Percentiles rank a stretch among this genome's conserved stretches.
Conservation (phyloP, 805 yeast species). For the Hemisphaericaspora nanyangensis region DNA sequence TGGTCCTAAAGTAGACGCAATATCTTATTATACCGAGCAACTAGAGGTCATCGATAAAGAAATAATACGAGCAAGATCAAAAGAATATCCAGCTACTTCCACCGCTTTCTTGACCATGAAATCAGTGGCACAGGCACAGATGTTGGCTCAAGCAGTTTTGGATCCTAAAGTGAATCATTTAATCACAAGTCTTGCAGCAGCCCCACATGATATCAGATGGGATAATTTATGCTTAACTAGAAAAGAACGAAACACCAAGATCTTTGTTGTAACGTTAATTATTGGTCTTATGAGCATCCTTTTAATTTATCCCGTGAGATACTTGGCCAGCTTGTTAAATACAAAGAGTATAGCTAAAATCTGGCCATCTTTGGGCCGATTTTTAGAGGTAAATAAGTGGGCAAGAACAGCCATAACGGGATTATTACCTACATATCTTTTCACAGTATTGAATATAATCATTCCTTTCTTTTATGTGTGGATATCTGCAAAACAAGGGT, state of each 20-base stretch:
- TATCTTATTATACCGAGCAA: constrained; percentile 68
- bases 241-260: constrained; percentile 61
- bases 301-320: constrained; percentile 79
- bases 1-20: constrained; percentile 77
- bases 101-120: constrained; percentile 95
- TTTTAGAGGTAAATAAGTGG: constrained; percentile 62
- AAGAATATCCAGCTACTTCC: constrained; percentile 78
- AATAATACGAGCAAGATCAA: constrained; percentile 58
- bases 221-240: constrained; percentile 80
- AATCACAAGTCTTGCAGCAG: constrained; percentile 85
- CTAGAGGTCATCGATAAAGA: constrained; percentile 67
- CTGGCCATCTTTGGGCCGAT: constrained; percentile 77
- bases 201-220: constrained; percentile 96
- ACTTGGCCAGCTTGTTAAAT: constrained; percentile 78
- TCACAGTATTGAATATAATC: constrained; percentile 75
- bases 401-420: constrained; percentile 81
- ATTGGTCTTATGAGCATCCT: constrained; percentile 69
- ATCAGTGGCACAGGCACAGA: constrained; percentile 91
- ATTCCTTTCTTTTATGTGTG: constrained; percentile 86
- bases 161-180: constrained; percentile 85
- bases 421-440: constrained; percentile 84
- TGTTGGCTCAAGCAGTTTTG: constrained; percentile 92
- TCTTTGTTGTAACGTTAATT: constrained; percentile 58
- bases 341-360: constrained; percentile 71
- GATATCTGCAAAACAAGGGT: constrained; percentile 82